Evolutionary conservation across 352 stramenopile species (phyloP), one percentile per base, ranked within the genome.

Genomic region (Phytophthora cryptogea): DNA sequence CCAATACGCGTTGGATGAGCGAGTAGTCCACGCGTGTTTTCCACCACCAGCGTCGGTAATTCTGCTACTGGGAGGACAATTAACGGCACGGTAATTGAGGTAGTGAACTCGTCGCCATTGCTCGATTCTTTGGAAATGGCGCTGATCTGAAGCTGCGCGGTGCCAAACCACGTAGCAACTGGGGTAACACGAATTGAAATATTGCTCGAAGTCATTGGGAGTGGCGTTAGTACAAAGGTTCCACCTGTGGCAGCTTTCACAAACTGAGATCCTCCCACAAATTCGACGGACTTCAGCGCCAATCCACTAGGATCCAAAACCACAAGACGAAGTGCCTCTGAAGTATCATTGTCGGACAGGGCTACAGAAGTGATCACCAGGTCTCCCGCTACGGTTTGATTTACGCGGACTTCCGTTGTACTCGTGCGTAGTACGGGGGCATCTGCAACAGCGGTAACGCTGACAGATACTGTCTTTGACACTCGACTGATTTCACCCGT

Each of bases 31-130:
- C 76, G 64, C 5, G 71, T 77, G 13, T 69, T 65, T 47, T 78
- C 75, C 13, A 78, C 68, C 10, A 53, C 40, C 14, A 88, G 14
- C 4, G 68, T 17, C 0, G 78, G 73, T 8, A 46, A 55, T 27
- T 86, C 78, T 5, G 76, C 74, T 1, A 78, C 65, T 3, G 78
- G 73, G 8, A 76, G 20, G 14, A 83, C 66, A 10, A 41, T 76
- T n/a, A 86, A 30, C 5, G 23, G 11, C 0, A 76, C 63, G 1
- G 6, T 64, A 3, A 43, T 36, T 0, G 46, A 66, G 2, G 56
- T 74, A n/a, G 50, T 47, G 1, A 59, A 56, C 11, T 58, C 51
- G 7, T 65, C 47, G 0, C 62, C 59, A 10, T 58, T 76, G 14
- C 54, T 64, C 0, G 14, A 49, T 31, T 88, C 78, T 3, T 51